These are phyloP conservation scores for Aegilops tauschii DNA, from an alignment of 176 grass and related monocot genomes.

Conservation along the genomic window DNA sequence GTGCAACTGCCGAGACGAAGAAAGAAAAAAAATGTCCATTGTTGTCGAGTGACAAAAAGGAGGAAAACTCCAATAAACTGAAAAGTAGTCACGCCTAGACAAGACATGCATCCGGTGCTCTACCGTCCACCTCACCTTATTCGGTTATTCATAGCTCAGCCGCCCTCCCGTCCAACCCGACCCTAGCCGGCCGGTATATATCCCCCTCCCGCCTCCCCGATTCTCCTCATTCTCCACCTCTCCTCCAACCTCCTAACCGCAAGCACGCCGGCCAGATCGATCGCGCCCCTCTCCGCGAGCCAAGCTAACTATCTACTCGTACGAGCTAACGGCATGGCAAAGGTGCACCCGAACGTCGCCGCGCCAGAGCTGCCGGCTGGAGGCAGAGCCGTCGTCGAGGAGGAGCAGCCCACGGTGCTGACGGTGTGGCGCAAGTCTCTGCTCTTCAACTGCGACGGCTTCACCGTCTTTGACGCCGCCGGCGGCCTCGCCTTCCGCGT, in stretches of 20 bases:
- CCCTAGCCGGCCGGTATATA: background rate
- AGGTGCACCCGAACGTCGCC: slow-evolving; percentile 53
- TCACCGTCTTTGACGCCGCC: slow-evolving; percentile 62
- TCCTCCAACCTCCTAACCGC: background rate
- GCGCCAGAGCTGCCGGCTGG: background rate
- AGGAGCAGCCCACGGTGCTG: slow-evolving; percentile 27
- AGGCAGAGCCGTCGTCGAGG: background rate
- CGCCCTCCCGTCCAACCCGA: background rate
- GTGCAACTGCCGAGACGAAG: background rate
- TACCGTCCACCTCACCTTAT: background rate
- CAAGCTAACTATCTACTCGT: background rate
- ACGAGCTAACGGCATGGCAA: slow-evolving; percentile 19
- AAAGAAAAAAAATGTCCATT: background rate
- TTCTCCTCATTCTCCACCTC: background rate
- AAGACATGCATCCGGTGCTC: slow-evolving; percentile 14
- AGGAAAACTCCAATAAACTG: background rate
- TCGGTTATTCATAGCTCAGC: background rate
- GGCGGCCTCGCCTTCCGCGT: slow-evolving; percentile 80
- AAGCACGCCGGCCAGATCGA: background rate
- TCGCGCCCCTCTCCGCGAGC: background rate
- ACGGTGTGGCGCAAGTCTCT: slow-evolving; percentile 83
- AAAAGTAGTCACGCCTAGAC: background rate
- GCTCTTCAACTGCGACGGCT: slow-evolving; percentile 72
- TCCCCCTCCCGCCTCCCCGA: background rate
- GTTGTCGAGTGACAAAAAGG: background rate